These are phyloP conservation scores for Trichoderma afroharzianum DNA, from an alignment of 2,329 filamentous ascomycete species.

Conservation along the genomic window DNA sequence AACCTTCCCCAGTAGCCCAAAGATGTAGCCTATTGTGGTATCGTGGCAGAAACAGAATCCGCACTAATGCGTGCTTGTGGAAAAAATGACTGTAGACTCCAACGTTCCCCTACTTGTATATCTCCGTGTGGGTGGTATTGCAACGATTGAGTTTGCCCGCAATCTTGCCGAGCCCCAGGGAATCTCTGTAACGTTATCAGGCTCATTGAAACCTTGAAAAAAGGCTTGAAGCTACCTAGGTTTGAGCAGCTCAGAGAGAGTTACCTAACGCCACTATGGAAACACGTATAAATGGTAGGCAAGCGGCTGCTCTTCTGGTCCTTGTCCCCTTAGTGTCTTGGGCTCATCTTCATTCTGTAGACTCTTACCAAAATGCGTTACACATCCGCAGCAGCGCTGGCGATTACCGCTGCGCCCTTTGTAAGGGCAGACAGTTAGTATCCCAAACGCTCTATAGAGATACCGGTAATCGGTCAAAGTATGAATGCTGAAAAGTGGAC, in stretches of 20 bases:
- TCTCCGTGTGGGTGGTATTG: background rate
- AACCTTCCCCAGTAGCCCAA: background rate
- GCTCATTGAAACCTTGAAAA: background rate
- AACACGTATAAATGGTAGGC: background rate
- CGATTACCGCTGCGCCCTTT: constrained; percentile 1
- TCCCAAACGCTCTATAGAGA: too few relatives aligned
- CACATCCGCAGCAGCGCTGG: background rate
- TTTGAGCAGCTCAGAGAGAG: background rate
- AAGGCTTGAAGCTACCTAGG: background rate
- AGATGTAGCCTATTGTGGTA: background rate
- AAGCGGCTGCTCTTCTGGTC: background rate
- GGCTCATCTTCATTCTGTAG: background rate
- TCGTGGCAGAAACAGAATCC: background rate
- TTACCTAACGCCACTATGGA: background rate
- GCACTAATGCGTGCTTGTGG: background rate
- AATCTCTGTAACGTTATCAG: constrained; percentile 1
- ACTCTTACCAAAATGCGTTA: background rate
- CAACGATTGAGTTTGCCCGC: background rate
- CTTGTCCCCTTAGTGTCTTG: background rate
- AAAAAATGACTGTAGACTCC: background rate
- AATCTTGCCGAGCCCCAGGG: constrained; percentile 8
- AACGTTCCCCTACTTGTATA: background rate
- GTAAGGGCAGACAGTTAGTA: constrained; percentile 4
- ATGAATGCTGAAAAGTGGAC: background rate
- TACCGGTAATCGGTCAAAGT: background rate